A percentile compares a stretch with the other conserved stretches of the same genome.
phyloP scores from a whole-genome alignment of 305 asterid genomes.

The Solanum hybrid region DNA sequence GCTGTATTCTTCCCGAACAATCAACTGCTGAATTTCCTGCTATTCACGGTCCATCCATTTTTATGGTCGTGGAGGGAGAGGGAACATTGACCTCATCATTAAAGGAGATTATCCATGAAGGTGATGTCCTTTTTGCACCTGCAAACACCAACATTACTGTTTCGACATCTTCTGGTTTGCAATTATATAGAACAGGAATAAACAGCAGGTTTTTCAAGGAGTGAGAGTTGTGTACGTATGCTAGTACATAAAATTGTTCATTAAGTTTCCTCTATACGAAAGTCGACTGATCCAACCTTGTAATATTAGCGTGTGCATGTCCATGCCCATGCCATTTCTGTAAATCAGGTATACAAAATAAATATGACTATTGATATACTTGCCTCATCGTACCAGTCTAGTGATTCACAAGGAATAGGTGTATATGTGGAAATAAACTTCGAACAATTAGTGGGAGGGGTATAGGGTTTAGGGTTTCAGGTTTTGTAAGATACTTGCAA shows the following conservation, averaged over 20 bases:
- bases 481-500: not conserved
- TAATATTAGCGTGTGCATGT: not conserved
- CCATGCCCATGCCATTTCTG: not conserved
- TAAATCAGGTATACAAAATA: not conserved
- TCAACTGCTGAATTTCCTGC: slow-evolving; percentile 43
- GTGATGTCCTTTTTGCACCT: slow-evolving; percentile 63
- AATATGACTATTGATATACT: not conserved
- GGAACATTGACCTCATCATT: slow-evolving; percentile 33
- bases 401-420: not conserved
- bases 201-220: slow-evolving; percentile 33
- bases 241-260: not conserved
- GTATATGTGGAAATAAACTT: not conserved
- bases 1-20: slow-evolving; percentile 53
- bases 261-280: not conserved
- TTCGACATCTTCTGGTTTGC: slow-evolving; percentile 42
- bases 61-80: slow-evolving; percentile 45
- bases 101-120: slow-evolving; percentile 36
- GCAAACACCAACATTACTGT: slow-evolving; percentile 39
- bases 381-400: not conserved
- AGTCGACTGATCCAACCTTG: not conserved
- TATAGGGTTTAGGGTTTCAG: not conserved
- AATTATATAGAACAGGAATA: slow-evolving; percentile 66
- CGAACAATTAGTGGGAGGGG: not conserved
- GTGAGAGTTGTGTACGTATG: not conserved
- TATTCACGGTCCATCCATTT: slow-evolving; percentile 60